phyloP scores from a whole-genome alignment of 129 eudicot species.

The Pseudognaphalium luteoalbum region DNA sequence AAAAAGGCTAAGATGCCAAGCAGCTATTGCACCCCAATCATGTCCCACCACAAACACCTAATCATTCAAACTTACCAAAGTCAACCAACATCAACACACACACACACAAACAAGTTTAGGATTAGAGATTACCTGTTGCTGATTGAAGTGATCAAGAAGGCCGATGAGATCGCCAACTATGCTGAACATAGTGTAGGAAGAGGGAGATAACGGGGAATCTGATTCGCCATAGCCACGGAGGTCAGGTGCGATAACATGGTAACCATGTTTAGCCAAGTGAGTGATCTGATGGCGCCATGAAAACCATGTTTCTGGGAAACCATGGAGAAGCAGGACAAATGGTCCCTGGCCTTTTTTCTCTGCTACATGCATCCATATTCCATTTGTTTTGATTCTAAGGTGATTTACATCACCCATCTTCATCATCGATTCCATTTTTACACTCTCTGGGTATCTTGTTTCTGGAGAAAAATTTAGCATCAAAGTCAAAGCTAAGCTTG shows the following conservation, averaged over 20 bases:
- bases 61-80: neutral
- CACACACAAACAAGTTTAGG: neutral
- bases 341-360: slow-evolving; percentile 51
- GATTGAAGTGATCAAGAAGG: slow-evolving; percentile 54
- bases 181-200: slow-evolving; percentile 56
- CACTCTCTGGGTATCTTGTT: neutral
- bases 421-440: slow-evolving; percentile 28
- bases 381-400: slow-evolving; percentile 49
- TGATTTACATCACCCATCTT: slow-evolving; percentile 41
- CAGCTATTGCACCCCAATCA: slow-evolving; percentile 57
- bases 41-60: slow-evolving; percentile 62
- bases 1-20: slow-evolving; percentile 54
- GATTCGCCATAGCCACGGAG: slow-evolving; percentile 59
- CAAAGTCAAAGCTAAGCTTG: neutral
- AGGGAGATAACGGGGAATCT: slow-evolving; percentile 43
- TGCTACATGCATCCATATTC: slow-evolving; percentile 61
- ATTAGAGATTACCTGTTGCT: slow-evolving; percentile 36
- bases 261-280: slow-evolving; percentile 49
- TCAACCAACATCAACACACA: slow-evolving; percentile 16
- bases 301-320: slow-evolving; percentile 58
- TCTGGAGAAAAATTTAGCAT: neutral
- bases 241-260: slow-evolving; percentile 66
- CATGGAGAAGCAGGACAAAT: slow-evolving; percentile 54
- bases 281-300: slow-evolving; percentile 59
- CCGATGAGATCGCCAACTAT: slow-evolving; percentile 55